phyloP scores from a whole-genome alignment of 306 rosid genomes.

The Acacia confusa region DNA sequence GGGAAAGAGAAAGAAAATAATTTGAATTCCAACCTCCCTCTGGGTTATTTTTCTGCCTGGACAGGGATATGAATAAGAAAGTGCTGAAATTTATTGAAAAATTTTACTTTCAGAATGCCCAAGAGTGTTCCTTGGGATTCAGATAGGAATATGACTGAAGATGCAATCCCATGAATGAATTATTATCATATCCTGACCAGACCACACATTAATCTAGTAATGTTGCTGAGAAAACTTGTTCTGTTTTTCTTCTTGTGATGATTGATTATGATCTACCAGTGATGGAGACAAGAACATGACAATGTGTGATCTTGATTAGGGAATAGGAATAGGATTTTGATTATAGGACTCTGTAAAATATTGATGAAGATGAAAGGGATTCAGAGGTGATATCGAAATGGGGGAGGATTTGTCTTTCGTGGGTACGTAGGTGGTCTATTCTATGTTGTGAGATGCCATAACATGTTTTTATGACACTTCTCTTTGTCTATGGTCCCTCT shows the following conservation, averaged over 20 bases:
- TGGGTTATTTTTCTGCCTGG: not conserved
- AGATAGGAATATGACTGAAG: not conserved
- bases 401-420: constrained; percentile 33
- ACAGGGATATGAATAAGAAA: not conserved
- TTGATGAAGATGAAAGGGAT: not conserved
- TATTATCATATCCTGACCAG: constrained; percentile 24
- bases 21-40: constrained; percentile 19
- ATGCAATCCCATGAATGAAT: not conserved
- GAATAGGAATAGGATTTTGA: not conserved
- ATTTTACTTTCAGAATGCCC: not conserved
- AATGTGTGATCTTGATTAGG: not conserved
- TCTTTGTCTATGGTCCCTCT: constrained; percentile 29
- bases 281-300: constrained; percentile 15
- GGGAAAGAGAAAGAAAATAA: constrained; percentile 20
- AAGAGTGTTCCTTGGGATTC: not conserved
- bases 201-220: constrained; percentile 8
- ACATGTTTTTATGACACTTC: constrained; percentile 39
- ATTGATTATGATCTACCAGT: not conserved
- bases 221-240: not conserved
- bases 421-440: constrained; percentile 39
- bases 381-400: constrained; percentile 27
- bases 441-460: constrained; percentile 34
- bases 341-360: not conserved
- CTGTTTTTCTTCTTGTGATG: not conserved
- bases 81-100: not conserved